phyloP scores from a whole-genome alignment of 208 protist species.

The Sergeia podlipaevii region DNA sequence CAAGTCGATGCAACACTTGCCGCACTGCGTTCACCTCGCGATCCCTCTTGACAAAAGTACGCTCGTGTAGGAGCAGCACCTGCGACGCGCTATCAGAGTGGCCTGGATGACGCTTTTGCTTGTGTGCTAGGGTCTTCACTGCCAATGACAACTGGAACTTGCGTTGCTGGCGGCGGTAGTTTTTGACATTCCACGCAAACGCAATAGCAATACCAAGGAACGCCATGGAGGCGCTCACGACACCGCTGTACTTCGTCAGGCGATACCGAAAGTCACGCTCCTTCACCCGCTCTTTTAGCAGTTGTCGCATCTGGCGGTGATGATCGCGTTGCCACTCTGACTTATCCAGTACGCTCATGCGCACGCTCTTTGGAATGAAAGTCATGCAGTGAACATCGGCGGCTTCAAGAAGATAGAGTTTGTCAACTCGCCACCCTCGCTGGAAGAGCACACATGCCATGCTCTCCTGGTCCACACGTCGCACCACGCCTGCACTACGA shows the following conservation, averaged over 20 bases:
- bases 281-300: constrained; percentile 66
- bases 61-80: constrained; percentile 16
- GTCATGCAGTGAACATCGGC: constrained; percentile 66
- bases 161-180: constrained; percentile 47
- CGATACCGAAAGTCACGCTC: constrained; percentile 61
- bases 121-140: constrained; percentile 32
- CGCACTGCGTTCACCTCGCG: constrained; percentile 52
- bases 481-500: constrained; percentile 57
- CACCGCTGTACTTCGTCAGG: constrained; percentile 70
- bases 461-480: constrained; percentile 61
- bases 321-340: constrained; percentile 69
- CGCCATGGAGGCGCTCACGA: constrained; percentile 60
- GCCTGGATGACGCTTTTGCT: not conserved
- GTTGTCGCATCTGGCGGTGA: constrained; percentile 53
- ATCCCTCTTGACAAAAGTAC: constrained; percentile 37
- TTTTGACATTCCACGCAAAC: constrained; percentile 67
- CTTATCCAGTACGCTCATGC: constrained; percentile 60
- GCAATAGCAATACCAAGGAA: constrained; percentile 52
- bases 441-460: constrained; percentile 71
- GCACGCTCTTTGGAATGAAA: constrained; percentile 49
- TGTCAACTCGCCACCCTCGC: constrained; percentile 74
- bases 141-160: constrained; percentile 43
- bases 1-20: constrained; percentile 49
- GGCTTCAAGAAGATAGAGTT: constrained; percentile 74
- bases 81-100: constrained; percentile 7